Evolutionary conservation across 768 basidiomycete genomes (phyloP).

Genomic region (Tricholoma matsutake): DNA sequence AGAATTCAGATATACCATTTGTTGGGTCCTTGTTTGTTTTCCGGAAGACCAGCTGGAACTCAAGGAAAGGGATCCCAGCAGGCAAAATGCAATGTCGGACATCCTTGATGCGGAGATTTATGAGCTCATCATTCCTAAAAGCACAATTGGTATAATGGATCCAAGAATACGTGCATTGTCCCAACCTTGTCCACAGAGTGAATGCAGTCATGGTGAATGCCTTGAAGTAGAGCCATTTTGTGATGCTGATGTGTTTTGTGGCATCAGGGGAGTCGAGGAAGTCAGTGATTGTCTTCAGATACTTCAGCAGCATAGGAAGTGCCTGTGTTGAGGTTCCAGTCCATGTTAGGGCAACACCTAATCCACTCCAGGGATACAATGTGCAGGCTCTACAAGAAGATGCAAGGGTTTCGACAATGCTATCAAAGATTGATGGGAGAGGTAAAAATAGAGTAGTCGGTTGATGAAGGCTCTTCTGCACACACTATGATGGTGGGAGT

Average conservation of each 20-base stretch:
- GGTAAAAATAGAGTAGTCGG: no score
- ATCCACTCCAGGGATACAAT: no score
- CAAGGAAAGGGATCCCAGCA: slow-evolving; percentile 5
- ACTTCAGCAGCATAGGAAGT: slow-evolving; percentile 19
- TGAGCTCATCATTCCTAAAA: neutral
- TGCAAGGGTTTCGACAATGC: no score
- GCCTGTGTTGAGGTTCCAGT: slow-evolving; percentile 14
- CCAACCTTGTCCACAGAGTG: neutral
- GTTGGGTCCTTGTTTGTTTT: slow-evolving; percentile 22
- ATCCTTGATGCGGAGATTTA: neutral
- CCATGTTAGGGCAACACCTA: no score
- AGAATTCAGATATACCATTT: slow-evolving; percentile 5
- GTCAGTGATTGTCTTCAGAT: neutral
- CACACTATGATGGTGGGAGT: no score
- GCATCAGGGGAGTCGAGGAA: neutral
- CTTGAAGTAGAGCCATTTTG: neutral
- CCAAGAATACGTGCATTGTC: no score
- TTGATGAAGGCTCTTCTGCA: no score
- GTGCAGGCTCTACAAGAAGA: no score
- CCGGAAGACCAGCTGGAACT: slow-evolving; percentile 16
- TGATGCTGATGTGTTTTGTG: neutral
- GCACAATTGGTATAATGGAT: no score
- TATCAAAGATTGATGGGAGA: no score
- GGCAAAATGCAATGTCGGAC: neutral
- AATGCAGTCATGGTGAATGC: neutral